Percentiles rank a stretch among this genome's conserved stretches.
phyloP scores from a whole-genome alignment of 495 filamentous ascomycete species.

The Penicillium cinerascens region DNA sequence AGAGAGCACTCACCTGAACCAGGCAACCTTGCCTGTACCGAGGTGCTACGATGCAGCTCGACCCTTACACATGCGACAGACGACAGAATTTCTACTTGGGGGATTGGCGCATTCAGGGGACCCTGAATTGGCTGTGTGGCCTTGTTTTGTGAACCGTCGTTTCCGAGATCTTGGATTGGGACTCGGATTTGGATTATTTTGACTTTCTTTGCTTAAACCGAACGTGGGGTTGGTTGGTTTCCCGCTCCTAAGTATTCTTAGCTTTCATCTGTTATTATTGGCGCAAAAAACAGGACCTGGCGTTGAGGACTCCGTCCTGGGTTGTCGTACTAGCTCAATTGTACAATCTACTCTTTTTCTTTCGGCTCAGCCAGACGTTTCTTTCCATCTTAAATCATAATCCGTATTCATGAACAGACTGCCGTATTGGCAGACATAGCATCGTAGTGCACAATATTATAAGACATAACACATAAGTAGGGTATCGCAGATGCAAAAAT shows the following conservation, averaged over 20 bases:
- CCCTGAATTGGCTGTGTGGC: background rate
- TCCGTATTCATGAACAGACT: background rate
- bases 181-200: background rate
- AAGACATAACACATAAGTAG: slow-evolving; percentile 5
- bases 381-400: background rate
- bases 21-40: background rate
- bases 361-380: background rate
- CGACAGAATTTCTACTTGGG: background rate
- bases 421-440: background rate
- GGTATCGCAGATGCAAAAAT: slow-evolving; percentile 15
- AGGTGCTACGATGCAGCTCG: background rate
- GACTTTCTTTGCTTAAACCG: background rate
- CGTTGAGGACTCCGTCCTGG: slow-evolving; percentile 5
- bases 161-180: background rate
- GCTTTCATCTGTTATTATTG: slow-evolving; percentile 6
- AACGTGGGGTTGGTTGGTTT: background rate
- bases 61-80: background rate
- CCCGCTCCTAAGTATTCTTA: slow-evolving; percentile 14
- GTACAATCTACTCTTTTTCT: slow-evolving; percentile 6
- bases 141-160: background rate
- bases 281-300: slow-evolving; percentile 15
- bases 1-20: background rate
- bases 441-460: background rate
- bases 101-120: background rate
- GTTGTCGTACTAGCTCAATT: background rate